A percentile compares a stretch with the other conserved stretches of the same genome.
These are phyloP conservation scores for Lactarius trivialis DNA, from an alignment of 768 basidiomycete genomes.

Conservation along the genomic window DNA sequence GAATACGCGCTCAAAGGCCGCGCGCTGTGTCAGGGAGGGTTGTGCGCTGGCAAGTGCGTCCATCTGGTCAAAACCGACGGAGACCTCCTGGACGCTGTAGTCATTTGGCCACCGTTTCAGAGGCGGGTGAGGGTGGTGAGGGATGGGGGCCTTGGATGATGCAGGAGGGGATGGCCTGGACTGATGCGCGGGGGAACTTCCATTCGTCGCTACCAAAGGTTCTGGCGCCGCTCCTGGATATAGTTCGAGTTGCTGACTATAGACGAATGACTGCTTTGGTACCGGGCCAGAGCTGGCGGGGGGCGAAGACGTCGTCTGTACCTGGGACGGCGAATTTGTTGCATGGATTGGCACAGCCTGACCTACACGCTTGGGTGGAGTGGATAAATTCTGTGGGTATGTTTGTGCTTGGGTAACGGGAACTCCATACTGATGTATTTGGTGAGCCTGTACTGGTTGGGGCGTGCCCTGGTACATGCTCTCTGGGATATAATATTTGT, in stretches of 20 bases:
- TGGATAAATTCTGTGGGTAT: conserved; percentile 22
- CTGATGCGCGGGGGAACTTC: conserved; percentile 25
- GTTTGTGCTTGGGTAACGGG: conserved; percentile 17
- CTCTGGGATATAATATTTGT: conserved; percentile 20
- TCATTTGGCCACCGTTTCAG: conserved; percentile 74
- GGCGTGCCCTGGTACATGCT: conserved; percentile 12
- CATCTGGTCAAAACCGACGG: conserved; percentile 51
- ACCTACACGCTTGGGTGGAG: conserved; percentile 16
- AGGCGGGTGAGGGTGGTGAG: conserved; percentile 55
- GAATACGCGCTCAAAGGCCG: conserved; percentile 65
- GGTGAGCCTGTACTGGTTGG: conserved; percentile 10
- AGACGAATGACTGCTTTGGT: conserved; percentile 10
- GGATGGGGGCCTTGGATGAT: conserved; percentile 23
- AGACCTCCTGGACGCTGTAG: conserved; percentile 61
- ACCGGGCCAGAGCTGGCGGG: neutral
- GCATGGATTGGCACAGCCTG: conserved; percentile 16
- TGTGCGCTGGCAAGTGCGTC: conserved; percentile 31
- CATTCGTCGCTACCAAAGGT: conserved; percentile 12
- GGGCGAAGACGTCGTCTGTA: conserved; percentile 10
- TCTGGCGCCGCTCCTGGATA: conserved; percentile 9
- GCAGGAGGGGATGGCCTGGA: conserved; percentile 17
- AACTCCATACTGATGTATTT: conserved; percentile 14
- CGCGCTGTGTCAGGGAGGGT: conserved; percentile 51
- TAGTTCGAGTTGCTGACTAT: conserved; percentile 8
- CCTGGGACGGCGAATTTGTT: conserved; percentile 5